Evolutionary conservation across 2,329 filamentous ascomycete genomes (phyloP).

Genomic region (Trichoderma sp.): DNA sequence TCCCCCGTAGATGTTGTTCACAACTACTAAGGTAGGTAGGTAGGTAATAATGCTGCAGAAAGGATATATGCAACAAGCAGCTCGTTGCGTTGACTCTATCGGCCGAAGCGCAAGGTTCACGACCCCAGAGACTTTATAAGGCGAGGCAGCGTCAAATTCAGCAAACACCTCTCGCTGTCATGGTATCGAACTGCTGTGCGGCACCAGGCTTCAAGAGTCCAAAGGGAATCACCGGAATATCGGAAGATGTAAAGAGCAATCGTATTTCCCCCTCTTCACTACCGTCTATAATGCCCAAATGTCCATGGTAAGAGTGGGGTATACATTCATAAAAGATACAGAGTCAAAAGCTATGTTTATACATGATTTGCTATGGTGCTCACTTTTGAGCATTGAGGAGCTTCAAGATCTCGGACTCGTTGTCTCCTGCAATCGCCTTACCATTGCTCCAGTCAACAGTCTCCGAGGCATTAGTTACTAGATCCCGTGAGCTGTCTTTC

Average conservation of each 20-base stretch:
- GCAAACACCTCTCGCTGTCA: neutral
- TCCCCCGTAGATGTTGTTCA: neutral
- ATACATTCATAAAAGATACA: constrained; percentile 19
- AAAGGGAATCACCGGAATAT: neutral
- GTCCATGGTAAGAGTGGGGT: constrained; percentile 18
- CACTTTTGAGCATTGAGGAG: constrained; percentile 63
- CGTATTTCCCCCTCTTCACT: neutral
- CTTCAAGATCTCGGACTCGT: constrained; percentile 86
- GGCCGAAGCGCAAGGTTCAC: neutral
- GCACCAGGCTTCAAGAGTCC: neutral
- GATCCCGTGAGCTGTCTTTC: neutral
- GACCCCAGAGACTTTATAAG: neutral
- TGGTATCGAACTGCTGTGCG: neutral
- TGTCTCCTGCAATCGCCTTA: constrained; percentile 73
- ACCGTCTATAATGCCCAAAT: constrained; percentile 18
- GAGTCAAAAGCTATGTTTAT: constrained; percentile 23
- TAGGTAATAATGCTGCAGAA: neutral
- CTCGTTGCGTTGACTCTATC: neutral
- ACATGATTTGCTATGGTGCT: constrained; percentile 9
- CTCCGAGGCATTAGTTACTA: constrained; percentile 30
- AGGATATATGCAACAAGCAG: neutral
- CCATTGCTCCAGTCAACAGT: constrained; percentile 94
- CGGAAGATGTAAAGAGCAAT: neutral
- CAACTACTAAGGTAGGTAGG: too few relatives aligned
- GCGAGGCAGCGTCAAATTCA: too few relatives aligned